Evolutionary conservation across 495 filamentous ascomycete species (phyloP), one percentile per base, ranked within the genome.

Genomic region (Corynascus novoguineensis): DNA sequence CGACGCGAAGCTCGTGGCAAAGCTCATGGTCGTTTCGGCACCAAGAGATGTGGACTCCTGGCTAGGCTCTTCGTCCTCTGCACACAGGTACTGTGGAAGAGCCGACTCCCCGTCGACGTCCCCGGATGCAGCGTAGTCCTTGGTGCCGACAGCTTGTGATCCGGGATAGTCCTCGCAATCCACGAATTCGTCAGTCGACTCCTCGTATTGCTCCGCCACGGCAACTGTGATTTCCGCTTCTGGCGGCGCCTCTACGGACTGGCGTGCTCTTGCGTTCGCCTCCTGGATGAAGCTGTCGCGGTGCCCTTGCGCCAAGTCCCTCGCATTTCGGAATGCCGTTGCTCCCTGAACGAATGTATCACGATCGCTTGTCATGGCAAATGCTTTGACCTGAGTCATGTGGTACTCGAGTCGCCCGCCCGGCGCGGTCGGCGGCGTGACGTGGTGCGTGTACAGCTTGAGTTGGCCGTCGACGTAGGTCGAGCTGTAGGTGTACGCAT

Each of bases 361-460:
- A 1, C 14, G 22, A 47, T 37, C 17, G 17, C 32, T 12, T 1
- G 31, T 59, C 51, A 62, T 19, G 5, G 37, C 52, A 2, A 14
- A 54, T 25, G 28, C 50, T 15, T n/a, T 32, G 21, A 77, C 15
- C 45, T 74, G 57, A 31, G 61, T 73, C 73, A 77, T 81, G 57
- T 71, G 50, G 58, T 79, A 80, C 52, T 68, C 67, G 7, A 68
- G 65, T 55, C 45, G 56, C 32, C 58, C 58, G 15, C 55, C 64
- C 17, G 64, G 61, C 4, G 9, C 50, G n/a, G 45, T 64, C 41
- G 67, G 65, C 58, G 55, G 53, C 2, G 59, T 67, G 44, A 64
- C 45, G 59, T 78, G 69, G 59, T 67, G 68, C 25, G 68, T 61
- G 59, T 70, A 78, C 57, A 78, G 61, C 52, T 64, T 37, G 27